Evolutionary conservation across 805 yeast genomes (phyloP).

Genomic region (Priceomyces melissophilus): DNA sequence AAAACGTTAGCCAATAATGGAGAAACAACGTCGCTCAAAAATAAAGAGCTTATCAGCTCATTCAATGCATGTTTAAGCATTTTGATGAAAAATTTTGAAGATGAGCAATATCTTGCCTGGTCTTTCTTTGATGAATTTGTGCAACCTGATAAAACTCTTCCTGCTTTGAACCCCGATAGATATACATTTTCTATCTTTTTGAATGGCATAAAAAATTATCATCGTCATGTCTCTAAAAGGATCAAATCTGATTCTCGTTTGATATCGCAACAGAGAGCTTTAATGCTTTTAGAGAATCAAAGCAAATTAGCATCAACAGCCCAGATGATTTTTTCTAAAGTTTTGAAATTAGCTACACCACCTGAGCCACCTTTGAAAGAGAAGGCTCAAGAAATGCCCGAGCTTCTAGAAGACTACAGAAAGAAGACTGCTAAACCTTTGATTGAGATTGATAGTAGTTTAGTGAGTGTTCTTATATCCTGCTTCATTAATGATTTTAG

Average conservation of each 20-base stretch:
- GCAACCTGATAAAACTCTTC: constrained; percentile 6
- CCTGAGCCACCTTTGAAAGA: constrained; percentile 32
- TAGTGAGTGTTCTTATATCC: constrained; percentile 27
- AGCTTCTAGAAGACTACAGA: constrained; percentile 15
- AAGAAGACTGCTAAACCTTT: constrained; percentile 13
- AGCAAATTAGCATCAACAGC: constrained; percentile 25
- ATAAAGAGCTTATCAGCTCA: constrained; percentile 20
- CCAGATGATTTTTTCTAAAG: constrained; percentile 24
- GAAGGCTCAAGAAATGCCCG: constrained; percentile 17
- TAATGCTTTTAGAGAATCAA: constrained; percentile 24
- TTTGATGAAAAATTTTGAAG: constrained; percentile 29
- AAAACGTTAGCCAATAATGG: constrained; percentile 1
- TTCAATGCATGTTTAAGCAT: constrained; percentile 38
- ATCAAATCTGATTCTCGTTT: constrained; percentile 13
- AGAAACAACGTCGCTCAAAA: background rate
- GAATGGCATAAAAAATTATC: constrained; percentile 27
- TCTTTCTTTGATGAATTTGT: constrained; percentile 28
- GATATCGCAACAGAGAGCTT: constrained; percentile 16
- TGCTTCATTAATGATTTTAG: constrained; percentile 23
- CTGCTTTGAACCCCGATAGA: constrained; percentile 23
- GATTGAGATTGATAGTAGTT: constrained; percentile 30
- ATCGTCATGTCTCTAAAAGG: constrained; percentile 12
- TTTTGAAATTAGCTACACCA: constrained; percentile 27
- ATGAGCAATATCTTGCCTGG: constrained; percentile 37
- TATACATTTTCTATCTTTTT: constrained; percentile 39